Evolutionary conservation across 2,329 filamentous ascomycete species (phyloP), one percentile per base, ranked within the genome.

Genomic region (Colletotrichum destructivum): DNA sequence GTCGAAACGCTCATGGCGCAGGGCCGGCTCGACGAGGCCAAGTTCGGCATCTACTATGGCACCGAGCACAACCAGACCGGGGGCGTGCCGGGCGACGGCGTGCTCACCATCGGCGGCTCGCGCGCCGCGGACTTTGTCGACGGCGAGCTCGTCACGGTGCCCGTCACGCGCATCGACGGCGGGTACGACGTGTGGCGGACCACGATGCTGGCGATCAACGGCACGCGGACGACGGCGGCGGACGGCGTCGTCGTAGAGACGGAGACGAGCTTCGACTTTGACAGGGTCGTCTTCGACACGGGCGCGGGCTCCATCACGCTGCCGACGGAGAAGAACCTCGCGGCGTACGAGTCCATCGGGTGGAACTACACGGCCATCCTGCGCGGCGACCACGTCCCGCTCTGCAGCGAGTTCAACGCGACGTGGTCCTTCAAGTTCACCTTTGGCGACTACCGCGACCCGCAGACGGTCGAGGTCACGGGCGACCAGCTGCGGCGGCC

Each of bases 401-500:
- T 79, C 26, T 83, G 81, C 75, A 75, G 64, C 73, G 80, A 83
- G 46, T 82, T 83, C 69, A 82, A 79, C 66, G 71, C 78, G 46
- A 74, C 77, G 66, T 83, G 81, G 81, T 79, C 78, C 1, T 76
- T 82, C 35, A 69, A 76, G n/a, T 74, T 81, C 52, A 76, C 76
- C 13, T 74, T 68, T 26, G 75, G 67, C 9, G 75, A 71, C 8
- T 60, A 62, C 0, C 66, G 68, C 11, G 12, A 54, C n/a, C 67
- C 67, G 13, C 52, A 60, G 61, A 44, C 47, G 8, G 44, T 82
- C 23, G 80, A 77, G 23, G 3, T 83, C 7, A 78, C 76, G 0
- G 81, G 81, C 13, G 78, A 80, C 18, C 75, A 79, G 75, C 74
- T 83, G 2, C 75, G 75, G 18, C 18, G 70, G 0, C 78, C 80